Conservation (phyloP, 495 filamentous ascomycete genomes). For the Tuber magnatum region DNA sequence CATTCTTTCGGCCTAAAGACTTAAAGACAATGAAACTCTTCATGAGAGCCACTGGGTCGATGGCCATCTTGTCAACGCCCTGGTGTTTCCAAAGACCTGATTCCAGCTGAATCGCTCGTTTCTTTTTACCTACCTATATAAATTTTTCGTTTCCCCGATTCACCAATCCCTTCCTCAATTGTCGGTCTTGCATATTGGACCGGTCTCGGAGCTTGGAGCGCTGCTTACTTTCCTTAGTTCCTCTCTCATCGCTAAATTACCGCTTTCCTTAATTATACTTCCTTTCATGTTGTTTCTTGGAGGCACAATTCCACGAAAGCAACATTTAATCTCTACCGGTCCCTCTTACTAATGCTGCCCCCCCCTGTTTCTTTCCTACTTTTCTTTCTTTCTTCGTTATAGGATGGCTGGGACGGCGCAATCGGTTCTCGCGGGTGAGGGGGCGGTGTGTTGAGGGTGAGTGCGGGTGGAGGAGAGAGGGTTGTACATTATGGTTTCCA, state of each 20-base stretch:
- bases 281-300: neutral
- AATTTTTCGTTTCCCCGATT: neutral
- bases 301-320: neutral
- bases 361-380: neutral
- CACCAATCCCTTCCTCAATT: neutral
- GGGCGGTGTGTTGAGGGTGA: neutral
- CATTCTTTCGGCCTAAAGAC: constrained; percentile 16
- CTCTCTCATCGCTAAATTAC: neutral
- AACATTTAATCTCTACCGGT: neutral
- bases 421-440: neutral
- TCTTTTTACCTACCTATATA: neutral
- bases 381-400: neutral
- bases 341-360: constrained; percentile 4
- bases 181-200: neutral
- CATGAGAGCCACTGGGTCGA: constrained; percentile 65
- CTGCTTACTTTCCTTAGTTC: neutral
- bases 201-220: neutral
- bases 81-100: constrained; percentile 56
- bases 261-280: neutral
- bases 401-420: neutral
- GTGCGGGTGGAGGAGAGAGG: neutral
- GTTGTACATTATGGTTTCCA: neutral
- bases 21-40: constrained; percentile 60
- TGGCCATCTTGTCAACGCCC: constrained; percentile 70
- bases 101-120: neutral